These are phyloP conservation scores for Exobasidium cylindrosporum DNA, from an alignment of 1,284 basidiomycete genomes.

Conservation along the genomic window DNA sequence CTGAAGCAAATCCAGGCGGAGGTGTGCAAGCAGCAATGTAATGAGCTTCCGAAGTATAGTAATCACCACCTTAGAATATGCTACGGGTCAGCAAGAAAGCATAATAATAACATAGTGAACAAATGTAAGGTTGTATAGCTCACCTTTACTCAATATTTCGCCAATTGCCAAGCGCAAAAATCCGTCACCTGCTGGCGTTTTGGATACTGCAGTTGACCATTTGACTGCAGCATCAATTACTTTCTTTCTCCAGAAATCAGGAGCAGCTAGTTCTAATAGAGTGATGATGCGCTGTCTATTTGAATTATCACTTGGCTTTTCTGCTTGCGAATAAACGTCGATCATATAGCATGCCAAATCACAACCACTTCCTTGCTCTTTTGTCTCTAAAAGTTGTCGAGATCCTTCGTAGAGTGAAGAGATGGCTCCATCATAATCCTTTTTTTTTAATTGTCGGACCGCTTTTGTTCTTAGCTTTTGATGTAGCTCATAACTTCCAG, in stretches of 20 bases:
- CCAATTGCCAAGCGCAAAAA: constrained; percentile 39
- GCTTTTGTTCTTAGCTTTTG: constrained; percentile 53
- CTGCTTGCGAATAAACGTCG: constrained; percentile 42
- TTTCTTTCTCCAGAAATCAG: constrained; percentile 53
- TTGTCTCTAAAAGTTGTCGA: constrained; percentile 35
- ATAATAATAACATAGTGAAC: too few relatives aligned
- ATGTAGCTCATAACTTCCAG: constrained; percentile 50
- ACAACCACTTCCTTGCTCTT: constrained; percentile 51
- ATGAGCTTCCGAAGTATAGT: constrained; percentile 38
- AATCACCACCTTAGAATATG: constrained; percentile 17
- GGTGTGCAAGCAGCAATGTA: constrained; percentile 30
- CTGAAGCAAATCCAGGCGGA: constrained; percentile 9
- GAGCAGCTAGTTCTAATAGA: constrained; percentile 18
- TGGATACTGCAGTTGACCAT: constrained; percentile 33
- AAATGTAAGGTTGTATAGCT: constrained; percentile 6
- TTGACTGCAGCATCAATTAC: constrained; percentile 48
- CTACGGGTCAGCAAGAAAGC: neutral
- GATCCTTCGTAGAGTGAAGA: constrained; percentile 39
- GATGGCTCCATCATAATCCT: constrained; percentile 50
- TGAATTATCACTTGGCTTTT: constrained; percentile 26
- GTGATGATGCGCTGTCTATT: constrained; percentile 21
- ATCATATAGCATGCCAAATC: constrained; percentile 52
- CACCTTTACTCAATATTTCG: constrained; percentile 38
- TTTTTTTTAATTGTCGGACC: constrained; percentile 50
- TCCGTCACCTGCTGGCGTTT: constrained; percentile 38